Evolutionary conservation across 2,329 filamentous ascomycete genomes (phyloP), one percentile per base, ranked within the genome.

Genomic region (Paraphaeosphaeria minitans): DNA sequence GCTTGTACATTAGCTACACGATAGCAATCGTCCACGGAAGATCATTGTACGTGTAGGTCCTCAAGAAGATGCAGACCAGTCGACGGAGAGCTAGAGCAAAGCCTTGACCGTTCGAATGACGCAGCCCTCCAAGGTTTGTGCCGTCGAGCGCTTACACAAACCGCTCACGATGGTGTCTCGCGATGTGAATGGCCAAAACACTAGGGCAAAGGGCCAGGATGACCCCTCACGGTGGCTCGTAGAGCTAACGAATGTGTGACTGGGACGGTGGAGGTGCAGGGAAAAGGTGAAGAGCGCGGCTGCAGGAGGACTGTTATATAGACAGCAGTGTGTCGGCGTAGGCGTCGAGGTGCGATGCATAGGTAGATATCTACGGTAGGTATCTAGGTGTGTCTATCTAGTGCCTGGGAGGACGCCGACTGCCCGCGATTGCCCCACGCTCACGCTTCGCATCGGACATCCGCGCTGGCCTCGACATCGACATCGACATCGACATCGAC

Each of bases 121-220:
- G 10, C 16, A 39, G 46, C 54, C 52, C 56, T 46, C 31, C 16
- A n/a, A 49, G 46, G 16, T 33, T 27, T 63, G 67, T 66, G 60
- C 57, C 56, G 58, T 50, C 54, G 63, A 66, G 69, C 70, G 70
- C 70, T 68, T 73, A 72, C 53, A 59, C 37, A 63, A 58, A 57
- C 60, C 64, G 56, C 53, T 56, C 55, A 61, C 58, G 64, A 61
- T 62, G 58, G 56, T 48, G 53, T 55, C 35, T 46, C n/a, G 22
- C 27, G 42, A 31, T 58, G 13, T 69, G 62, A 66, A 24, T 68
- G 64, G 66, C 57, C 43, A 42, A 55, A 55, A 56, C n/a, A 58
- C 64, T 58, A 21, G 19, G 41, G 41, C n/a, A 8, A 68, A 66
- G 24, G 67, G 55, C 69, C 61, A 65, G 69, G 72, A 70, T 71